Base-by-base conservation (phyloP, 2,329 filamentous ascomycete species). In the Aureobasidium subglaciale region DNA sequence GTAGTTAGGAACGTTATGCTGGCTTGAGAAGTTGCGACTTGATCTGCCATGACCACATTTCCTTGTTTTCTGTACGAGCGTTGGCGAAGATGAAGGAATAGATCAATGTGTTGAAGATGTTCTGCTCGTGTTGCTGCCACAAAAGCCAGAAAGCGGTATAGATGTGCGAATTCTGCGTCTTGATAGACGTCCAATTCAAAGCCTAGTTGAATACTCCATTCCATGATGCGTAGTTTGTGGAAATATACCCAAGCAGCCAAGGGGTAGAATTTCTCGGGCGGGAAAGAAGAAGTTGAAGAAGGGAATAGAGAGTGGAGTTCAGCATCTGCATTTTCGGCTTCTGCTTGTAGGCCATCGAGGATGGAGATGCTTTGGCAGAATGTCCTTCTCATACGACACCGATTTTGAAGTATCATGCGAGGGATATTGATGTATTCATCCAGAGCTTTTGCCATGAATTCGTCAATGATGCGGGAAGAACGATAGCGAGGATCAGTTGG, bases 111-210 rank as follows among this genome's bases (percentile, higher is more conserved):
- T 62, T 90, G 85, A 22, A 87, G 73, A 64, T 67, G 56, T 24
- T 58, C 60, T 13, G 38, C 34, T 15, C 59, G 60, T 4, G 59
- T 56, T 5, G 58, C 35, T 5, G 56, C 41, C 45, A 66, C 59
- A 20, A 61, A 61, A 25, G n/a, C 35, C 27, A 59, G 40, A 16
- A 53, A 62, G 32, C 52, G 60, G 70, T 97, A 97, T 87, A 96
- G 95, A 22, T 83, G 84, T 0, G 84, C 81, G 9, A 93, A 77
- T 69, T 99, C 93, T 68, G 95, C 87, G 0, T 84, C 79, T 53
- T 92, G 84, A 70, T 97, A 97, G 9, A 96, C 82, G 40, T 92
- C 86, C 11, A 96, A 84, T 70, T 99, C 93, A 68, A 99, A 97
- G 11, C 95, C 93, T 29, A 96, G 82, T 66, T 96, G 88, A 15